These are phyloP conservation scores for Graphium sp. DNA, from an alignment of 2,329 filamentous ascomycete species.

Conservation along the genomic window DNA sequence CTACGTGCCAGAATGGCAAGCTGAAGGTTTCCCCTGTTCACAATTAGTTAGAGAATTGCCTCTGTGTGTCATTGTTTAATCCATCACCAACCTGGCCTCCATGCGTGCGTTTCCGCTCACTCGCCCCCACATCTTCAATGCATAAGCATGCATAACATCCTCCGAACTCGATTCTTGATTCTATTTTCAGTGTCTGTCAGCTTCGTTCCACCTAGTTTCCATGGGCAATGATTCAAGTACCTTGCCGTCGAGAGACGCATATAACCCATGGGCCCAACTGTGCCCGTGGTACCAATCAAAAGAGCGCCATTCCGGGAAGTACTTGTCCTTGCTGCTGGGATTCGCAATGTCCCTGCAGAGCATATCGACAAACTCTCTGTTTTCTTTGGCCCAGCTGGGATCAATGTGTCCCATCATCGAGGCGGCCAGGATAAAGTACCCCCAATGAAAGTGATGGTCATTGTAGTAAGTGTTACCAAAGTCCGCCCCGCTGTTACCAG, in stretches of 20 bases:
- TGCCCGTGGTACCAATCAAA: constrained; percentile 96
- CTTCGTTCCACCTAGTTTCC: not conserved
- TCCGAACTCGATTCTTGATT: constrained; percentile 80
- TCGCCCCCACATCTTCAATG: constrained; percentile 85
- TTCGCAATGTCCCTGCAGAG: constrained; percentile 75
- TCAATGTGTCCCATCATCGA: constrained; percentile 72
- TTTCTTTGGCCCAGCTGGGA: constrained; percentile 46
- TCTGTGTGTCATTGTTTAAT: not conserved
- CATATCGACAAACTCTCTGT: constrained; percentile 67
- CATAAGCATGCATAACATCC: constrained; percentile 75
- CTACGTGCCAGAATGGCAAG: constrained; percentile 60
- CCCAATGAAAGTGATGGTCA: constrained; percentile 62
- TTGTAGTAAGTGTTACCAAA: constrained; percentile 87
- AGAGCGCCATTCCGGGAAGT: constrained; percentile 65
- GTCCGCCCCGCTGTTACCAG: constrained; percentile 53
- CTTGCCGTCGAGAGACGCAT: constrained; percentile 56
- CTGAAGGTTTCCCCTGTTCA: constrained; percentile 56
- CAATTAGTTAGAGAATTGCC: not conserved
- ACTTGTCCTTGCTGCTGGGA: constrained; percentile 48
- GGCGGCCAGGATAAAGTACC: constrained; percentile 78
- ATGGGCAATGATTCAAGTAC: constrained; percentile 14
- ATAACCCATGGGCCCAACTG: constrained; percentile 76
- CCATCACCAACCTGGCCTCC: constrained; percentile 45
- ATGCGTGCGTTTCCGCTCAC: constrained; percentile 61
- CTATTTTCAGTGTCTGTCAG: constrained; percentile 10